Conservation (phyloP, 2,329 filamentous ascomycete genomes). For the Mycosphaerella arachidis region DNA sequence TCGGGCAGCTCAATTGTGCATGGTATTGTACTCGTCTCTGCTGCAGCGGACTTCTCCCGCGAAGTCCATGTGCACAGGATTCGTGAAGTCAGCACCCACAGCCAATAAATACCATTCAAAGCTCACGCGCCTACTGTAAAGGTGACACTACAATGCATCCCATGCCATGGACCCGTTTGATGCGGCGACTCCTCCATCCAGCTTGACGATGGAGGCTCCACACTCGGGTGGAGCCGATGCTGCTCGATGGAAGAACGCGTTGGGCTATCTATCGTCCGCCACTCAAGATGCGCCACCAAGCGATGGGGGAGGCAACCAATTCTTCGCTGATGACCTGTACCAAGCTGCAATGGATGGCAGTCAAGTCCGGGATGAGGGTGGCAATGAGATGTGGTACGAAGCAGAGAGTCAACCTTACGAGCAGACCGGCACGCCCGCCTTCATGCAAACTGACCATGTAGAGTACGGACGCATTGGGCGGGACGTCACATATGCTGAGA, state of each 20-base stretch:
- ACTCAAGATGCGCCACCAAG: not conserved
- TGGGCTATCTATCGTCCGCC: not conserved
- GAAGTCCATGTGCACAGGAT: too few relatives aligned
- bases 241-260: not conserved
- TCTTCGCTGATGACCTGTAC: conserved; percentile 2
- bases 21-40: too few relatives aligned
- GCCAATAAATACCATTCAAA: not conserved
- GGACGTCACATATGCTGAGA: not conserved
- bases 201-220: not conserved
- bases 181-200: not conserved
- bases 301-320: not conserved
- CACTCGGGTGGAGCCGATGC: not conserved
- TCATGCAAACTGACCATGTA: not conserved
- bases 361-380: not conserved
- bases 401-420: not conserved
- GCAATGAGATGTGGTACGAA: not conserved
- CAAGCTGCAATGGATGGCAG: not conserved
- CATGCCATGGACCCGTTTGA: not conserved
- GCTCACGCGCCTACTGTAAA: not conserved
- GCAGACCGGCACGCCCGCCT: not conserved
- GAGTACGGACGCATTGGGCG: not conserved
- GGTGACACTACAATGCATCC: not conserved
- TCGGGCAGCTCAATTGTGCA: not conserved
- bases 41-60: too few relatives aligned
- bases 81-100: not conserved